These are phyloP conservation scores for Botrytis aclada DNA, from an alignment of 2,329 filamentous ascomycete species.

Conservation along the genomic window DNA sequence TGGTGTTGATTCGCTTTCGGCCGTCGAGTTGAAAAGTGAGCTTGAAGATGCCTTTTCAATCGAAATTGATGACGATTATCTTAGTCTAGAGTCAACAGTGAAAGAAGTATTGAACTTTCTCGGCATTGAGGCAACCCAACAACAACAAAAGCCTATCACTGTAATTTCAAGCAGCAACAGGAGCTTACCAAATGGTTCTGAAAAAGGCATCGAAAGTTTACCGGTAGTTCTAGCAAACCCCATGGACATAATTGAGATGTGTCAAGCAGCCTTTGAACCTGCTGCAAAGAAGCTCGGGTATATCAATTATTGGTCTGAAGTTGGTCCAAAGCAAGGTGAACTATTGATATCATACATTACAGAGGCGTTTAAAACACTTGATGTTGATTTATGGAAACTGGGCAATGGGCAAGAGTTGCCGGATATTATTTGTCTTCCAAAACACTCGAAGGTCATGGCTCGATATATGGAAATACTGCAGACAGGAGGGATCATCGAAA, in stretches of 20 bases:
- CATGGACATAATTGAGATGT: not conserved
- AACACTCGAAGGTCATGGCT: conserved; percentile 33
- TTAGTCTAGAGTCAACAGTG: conserved; percentile 3
- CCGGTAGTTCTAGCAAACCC: not conserved
- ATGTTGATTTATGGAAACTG: conserved; percentile 30
- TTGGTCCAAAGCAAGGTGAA: conserved; percentile 3
- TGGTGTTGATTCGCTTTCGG: conserved; percentile 4
- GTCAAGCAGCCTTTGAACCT: not conserved
- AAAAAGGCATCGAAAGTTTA: not conserved
- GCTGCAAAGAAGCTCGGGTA: not conserved
- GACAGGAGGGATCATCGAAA: conserved; percentile 24
- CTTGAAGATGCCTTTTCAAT: not conserved
- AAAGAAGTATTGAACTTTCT: not conserved
- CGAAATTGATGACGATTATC: not conserved
- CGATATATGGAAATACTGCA: conserved; percentile 35
- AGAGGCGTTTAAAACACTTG: conserved; percentile 36
- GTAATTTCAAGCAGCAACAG: not conserved
- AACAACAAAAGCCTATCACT: not conserved
- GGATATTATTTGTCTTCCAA: conserved; percentile 24
- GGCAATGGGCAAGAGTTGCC: conserved; percentile 27
- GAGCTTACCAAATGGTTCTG: no score
- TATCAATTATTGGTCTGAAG: conserved; percentile 4
- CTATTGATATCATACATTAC: conserved; percentile 31
- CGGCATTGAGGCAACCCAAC: not conserved
- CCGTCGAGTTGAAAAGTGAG: not conserved